These are phyloP conservation scores for Pseudopyricularia javanii DNA, from an alignment of 2,329 filamentous ascomycete genomes.

Conservation along the genomic window DNA sequence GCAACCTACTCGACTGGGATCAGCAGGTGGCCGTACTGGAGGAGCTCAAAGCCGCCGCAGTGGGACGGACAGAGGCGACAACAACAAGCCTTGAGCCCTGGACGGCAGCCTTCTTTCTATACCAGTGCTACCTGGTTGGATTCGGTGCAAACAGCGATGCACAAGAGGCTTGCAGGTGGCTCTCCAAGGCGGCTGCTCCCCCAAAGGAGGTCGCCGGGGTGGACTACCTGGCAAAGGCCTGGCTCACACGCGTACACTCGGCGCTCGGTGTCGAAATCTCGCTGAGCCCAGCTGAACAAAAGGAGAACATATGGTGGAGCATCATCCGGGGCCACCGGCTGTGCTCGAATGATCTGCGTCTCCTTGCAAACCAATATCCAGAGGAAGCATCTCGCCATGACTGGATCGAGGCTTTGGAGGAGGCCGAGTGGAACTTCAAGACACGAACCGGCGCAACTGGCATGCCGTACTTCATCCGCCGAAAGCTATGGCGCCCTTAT, in stretches of 20 bases:
- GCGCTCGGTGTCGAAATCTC: constrained; percentile 4
- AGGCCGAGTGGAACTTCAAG: constrained; percentile 1
- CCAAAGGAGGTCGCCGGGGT: background rate
- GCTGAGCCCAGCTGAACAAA: constrained; percentile 2
- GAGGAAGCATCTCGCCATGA: background rate
- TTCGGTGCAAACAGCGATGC: constrained; percentile 2
- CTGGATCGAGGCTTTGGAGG: background rate
- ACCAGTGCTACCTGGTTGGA: constrained; percentile 6
- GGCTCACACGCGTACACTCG: constrained; percentile 5
- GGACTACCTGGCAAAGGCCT: constrained; percentile 6
- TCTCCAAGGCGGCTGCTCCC: constrained; percentile 4
- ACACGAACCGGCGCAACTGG: constrained; percentile 4
- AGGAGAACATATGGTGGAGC: constrained; percentile 4
- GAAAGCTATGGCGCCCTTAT: constrained; percentile 4
- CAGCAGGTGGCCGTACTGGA: constrained; percentile 5
- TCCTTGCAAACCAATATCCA: background rate
- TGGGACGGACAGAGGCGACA: background rate
- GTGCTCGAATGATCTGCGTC: constrained; percentile 3
- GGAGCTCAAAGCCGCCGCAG: constrained; percentile 4
- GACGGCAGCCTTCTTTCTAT: constrained; percentile 6
- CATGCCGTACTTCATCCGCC: constrained; percentile 5
- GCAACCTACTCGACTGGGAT: constrained; percentile 3
- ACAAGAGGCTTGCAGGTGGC: constrained; percentile 5
- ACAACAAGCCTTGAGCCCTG: constrained; percentile 1
- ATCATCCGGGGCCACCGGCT: constrained; percentile 4